These are phyloP conservation scores for Trichomonas gallinae DNA, from an alignment of 208 protist genomes.

Conservation along the genomic window DNA sequence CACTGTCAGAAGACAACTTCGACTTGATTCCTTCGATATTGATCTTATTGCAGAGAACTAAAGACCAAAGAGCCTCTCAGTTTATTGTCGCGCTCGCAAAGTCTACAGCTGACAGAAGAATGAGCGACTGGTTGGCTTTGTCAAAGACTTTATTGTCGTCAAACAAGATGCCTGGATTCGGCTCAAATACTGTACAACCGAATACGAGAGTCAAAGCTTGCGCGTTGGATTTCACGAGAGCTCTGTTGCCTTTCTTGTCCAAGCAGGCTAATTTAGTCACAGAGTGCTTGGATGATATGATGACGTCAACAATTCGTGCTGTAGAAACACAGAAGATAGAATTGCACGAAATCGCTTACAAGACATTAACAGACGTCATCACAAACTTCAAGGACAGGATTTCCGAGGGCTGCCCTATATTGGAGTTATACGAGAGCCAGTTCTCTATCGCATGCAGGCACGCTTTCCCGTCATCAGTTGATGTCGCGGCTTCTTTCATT, in stretches of 20 bases:
- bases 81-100: not conserved
- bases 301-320: not conserved
- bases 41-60: not conserved
- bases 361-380: not conserved
- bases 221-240: not conserved
- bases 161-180: not conserved
- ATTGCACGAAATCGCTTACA: not conserved
- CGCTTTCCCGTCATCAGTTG: not conserved
- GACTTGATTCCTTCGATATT: not conserved
- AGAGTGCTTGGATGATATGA: conserved; percentile 8
- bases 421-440: not conserved
- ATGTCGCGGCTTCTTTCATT: not conserved
- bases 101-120: not conserved
- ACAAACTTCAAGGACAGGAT: not conserved
- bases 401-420: not conserved
- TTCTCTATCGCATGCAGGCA: not conserved
- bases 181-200: not conserved
- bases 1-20: not conserved
- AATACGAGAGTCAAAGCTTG: not conserved
- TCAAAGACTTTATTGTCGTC: not conserved
- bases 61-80: not conserved
- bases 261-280: not conserved
- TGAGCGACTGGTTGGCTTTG: not conserved
- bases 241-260: not conserved
- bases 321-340: not conserved